Evolutionary conservation across 805 yeast genomes (phyloP).

Genomic region (Monosporozyma siamensis): DNA sequence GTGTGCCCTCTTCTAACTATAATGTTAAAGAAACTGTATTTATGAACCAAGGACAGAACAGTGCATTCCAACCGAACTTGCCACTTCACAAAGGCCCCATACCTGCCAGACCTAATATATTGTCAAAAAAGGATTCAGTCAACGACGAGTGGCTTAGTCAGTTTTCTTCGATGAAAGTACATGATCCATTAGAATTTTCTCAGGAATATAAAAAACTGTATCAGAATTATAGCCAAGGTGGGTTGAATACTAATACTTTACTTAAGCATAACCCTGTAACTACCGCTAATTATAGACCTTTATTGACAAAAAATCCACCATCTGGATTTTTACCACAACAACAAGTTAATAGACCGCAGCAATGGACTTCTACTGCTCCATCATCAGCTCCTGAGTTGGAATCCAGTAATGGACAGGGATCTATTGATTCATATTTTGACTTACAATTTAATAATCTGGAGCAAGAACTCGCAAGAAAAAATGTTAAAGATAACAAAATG

Average conservation of each 20-base stretch:
- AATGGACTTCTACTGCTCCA: background rate
- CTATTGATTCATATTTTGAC: conserved; percentile 11
- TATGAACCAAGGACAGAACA: background rate
- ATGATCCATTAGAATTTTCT: conserved; percentile 26
- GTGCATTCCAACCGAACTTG: background rate
- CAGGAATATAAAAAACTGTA: conserved; percentile 23
- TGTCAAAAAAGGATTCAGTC: too few relatives aligned
- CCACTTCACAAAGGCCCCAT: background rate
- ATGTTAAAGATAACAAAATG: background rate
- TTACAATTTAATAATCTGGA: conserved; percentile 20
- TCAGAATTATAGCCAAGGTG: conserved; percentile 16
- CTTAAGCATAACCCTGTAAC: too few relatives aligned
- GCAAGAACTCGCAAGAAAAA: conserved; percentile 11
- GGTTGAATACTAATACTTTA: too few relatives aligned
- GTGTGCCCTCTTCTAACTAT: background rate
- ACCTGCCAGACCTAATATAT: background rate
- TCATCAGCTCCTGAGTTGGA: background rate
- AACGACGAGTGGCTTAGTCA: conserved; percentile 19
- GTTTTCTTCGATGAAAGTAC: conserved; percentile 21
- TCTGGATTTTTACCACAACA: background rate
- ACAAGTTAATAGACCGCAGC: background rate
- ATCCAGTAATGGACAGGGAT: background rate
- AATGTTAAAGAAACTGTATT: background rate
- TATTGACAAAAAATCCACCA: background rate
- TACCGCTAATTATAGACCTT: background rate